Conservation (phyloP, 1,139 yeast genomes). For the Saccharomyces hybrid region DNA sequence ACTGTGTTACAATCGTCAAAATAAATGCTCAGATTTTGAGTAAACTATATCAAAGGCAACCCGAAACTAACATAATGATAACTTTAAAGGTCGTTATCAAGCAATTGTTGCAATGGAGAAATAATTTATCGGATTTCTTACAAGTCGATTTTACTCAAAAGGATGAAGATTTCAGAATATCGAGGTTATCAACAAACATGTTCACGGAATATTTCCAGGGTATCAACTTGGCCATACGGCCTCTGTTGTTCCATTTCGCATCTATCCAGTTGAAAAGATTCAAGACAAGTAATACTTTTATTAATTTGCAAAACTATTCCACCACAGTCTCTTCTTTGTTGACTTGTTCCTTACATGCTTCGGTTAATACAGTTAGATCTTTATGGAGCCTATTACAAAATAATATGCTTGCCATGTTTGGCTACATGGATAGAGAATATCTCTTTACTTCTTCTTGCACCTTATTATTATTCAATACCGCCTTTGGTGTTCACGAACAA, state of each 20-base stretch:
- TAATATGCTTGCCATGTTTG: constrained; percentile 75
- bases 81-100: constrained; percentile 66
- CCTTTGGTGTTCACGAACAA: constrained; percentile 77
- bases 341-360: constrained; percentile 79
- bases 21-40: constrained; percentile 70
- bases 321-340: constrained; percentile 59
- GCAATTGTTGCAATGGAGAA: constrained; percentile 64
- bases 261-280: constrained; percentile 55
- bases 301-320: constrained; percentile 64
- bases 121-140: constrained; percentile 53
- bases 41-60: constrained; percentile 68
- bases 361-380: constrained; percentile 68
- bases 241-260: constrained; percentile 72
- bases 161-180: constrained; percentile 42
- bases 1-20: constrained; percentile 75
- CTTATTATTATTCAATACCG: constrained; percentile 63
- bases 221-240: constrained; percentile 73
- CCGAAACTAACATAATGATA: constrained; percentile 65
- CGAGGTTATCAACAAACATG: constrained; percentile 65
- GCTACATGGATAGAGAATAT: constrained; percentile 86
- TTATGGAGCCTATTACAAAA: constrained; percentile 67
- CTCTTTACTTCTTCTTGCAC: constrained; percentile 77
- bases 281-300: constrained; percentile 45
- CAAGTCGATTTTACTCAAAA: constrained; percentile 55
- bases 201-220: constrained; percentile 87